Percentiles rank a stretch among this genome's conserved stretches.
phyloP scores from a whole-genome alignment of 2,329 filamentous ascomycete species.

The Phaeoacremonium minimum region DNA sequence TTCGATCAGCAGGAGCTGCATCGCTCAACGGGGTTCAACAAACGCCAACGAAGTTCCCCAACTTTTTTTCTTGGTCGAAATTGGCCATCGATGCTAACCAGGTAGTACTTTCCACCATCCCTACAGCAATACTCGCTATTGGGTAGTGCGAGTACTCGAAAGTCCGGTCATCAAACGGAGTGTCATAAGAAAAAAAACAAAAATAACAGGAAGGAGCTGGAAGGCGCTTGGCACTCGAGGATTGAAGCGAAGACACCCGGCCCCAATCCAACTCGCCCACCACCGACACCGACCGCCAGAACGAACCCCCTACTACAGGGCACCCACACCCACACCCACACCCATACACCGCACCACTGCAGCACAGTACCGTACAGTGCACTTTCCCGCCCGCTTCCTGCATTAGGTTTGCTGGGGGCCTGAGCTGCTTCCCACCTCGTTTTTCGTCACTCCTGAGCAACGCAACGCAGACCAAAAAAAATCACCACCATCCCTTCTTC shows the following conservation, averaged over 20 bases:
- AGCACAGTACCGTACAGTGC: neutral
- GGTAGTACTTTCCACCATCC: no score
- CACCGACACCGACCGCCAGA: no score
- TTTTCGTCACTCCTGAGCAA: neutral
- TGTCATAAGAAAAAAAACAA: no score
- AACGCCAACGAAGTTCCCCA: slow-evolving; percentile 19
- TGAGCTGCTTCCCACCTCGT: neutral
- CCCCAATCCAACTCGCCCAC: no score
- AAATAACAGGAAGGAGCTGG: no score
- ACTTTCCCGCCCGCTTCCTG: neutral
- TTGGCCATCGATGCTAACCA: no score
- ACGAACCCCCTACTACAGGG: neutral
- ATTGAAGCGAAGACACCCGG: no score
- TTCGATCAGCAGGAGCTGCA: slow-evolving; percentile 2
- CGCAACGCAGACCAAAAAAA: slow-evolving; percentile 12
- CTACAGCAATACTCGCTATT: no score
- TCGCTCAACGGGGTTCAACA: slow-evolving; percentile 20
- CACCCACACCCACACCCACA: neutral
- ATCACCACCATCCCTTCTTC: slow-evolving; percentile 11
- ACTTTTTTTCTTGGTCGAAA: slow-evolving; percentile 17
- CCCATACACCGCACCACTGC: neutral
- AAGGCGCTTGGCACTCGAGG: no score
- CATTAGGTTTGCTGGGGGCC: neutral
- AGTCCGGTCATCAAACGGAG: neutral
- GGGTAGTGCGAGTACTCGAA: no score